These are phyloP conservation scores for Apodospora peruviana DNA, from an alignment of 495 filamentous ascomycete species.

Conservation along the genomic window DNA sequence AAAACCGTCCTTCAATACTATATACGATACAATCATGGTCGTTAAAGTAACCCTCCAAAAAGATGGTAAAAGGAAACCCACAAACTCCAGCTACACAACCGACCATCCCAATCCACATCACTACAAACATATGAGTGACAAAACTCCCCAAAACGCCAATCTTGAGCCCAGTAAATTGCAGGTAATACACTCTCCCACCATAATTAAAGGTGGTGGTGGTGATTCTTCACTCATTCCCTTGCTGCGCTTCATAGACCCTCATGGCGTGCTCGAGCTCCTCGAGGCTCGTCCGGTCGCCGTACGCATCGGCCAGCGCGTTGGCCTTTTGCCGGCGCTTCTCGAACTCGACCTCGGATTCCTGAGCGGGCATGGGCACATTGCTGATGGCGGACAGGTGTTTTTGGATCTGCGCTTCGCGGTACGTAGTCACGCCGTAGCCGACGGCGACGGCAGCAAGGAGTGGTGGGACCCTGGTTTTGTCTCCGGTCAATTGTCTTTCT, in stretches of 20 bases:
- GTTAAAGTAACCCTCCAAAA: too few relatives aligned
- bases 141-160: too few relatives aligned
- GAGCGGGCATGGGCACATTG: slow-evolving; percentile 6
- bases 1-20: too few relatives aligned
- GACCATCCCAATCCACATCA: too few relatives aligned
- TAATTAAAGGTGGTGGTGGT: too few relatives aligned
- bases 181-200: too few relatives aligned
- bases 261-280: slow-evolving; percentile 55
- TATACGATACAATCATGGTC: too few relatives aligned
- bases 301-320: slow-evolving; percentile 45
- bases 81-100: too few relatives aligned
- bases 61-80: too few relatives aligned
- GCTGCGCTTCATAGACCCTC: slow-evolving; percentile 41
- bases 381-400: slow-evolving; percentile 8
- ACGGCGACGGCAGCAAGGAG: slow-evolving; percentile 34
- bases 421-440: slow-evolving; percentile 35
- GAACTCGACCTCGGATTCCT: slow-evolving; percentile 15
- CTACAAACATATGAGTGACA: too few relatives aligned
- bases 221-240: slow-evolving; percentile 20
- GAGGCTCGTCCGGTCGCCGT: slow-evolving; percentile 52
- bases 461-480: slow-evolving; percentile 29
- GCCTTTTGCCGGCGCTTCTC: slow-evolving; percentile 18
- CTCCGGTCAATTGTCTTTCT: neutral
- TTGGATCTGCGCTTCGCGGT: slow-evolving; percentile 21
- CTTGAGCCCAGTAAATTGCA: too few relatives aligned